Conservation (phyloP, 768 basidiomycete genomes). For the Russula emetica region DNA sequence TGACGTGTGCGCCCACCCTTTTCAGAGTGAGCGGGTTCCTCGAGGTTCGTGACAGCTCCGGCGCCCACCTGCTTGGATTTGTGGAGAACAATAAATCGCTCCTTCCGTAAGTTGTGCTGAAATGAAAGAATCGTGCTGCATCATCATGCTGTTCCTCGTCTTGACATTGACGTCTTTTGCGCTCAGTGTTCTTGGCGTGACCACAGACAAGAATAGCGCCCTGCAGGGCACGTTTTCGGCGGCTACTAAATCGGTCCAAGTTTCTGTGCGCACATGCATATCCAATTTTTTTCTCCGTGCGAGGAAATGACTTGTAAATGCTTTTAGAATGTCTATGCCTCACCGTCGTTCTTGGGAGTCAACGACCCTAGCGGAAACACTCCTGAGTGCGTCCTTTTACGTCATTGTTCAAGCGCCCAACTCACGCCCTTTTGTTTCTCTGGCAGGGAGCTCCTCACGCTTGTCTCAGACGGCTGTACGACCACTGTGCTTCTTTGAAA, state of each 20-base stretch:
- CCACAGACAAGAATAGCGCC: neutral
- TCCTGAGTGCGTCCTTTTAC: constrained; percentile 2
- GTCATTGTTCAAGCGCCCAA: neutral
- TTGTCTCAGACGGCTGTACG: neutral
- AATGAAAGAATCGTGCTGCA: neutral
- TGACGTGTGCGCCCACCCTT: neutral
- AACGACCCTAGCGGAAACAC: neutral
- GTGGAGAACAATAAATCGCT: neutral
- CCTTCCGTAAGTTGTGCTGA: neutral
- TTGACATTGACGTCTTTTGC: neutral
- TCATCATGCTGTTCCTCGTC: neutral
- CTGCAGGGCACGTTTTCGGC: constrained; percentile 2
- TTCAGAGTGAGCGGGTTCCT: neutral
- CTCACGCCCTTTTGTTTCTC: neutral
- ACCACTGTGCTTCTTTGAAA: neutral
- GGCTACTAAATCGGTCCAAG: neutral
- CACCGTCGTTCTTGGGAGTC: constrained; percentile 2
- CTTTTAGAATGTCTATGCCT: neutral
- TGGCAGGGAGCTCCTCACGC: neutral
- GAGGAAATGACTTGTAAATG: no score
- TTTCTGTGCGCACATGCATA: neutral
- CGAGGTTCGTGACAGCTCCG: constrained; percentile 8
- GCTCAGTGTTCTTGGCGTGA: neutral
- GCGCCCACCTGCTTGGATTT: neutral
- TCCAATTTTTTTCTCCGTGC: no score